Evolutionary conservation across 495 filamentous ascomycete genomes (phyloP), one percentile per base, ranked within the genome.

Genomic region (Diplogelasinospora grovesii): DNA sequence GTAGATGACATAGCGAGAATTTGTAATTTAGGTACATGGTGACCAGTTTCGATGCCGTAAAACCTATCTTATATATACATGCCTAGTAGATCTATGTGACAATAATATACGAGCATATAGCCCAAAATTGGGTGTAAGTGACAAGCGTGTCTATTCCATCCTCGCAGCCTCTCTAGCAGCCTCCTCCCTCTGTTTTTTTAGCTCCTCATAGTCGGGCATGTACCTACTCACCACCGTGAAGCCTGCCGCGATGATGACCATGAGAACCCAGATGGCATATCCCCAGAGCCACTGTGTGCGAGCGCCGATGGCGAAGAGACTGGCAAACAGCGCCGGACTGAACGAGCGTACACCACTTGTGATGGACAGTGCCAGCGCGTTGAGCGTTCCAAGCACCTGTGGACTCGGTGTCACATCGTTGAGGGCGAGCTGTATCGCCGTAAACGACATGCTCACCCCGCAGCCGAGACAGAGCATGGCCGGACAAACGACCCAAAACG

Each of bases 401-500:
- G 73, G 67, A 10, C 68, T 74, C 0, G 83, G 83, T 10, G 78
- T 67, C 9, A 82, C 72, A 41, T 84, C 77, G 60, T 85, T 87
- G 19, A 87, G 44, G 22, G 74, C 75, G 16, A 86, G 74, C 64
- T 85, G 81, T 16, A 76, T 67, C 5, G 69, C 76, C 11, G 81
- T 84, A 48, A 83, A 85, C 3, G 71, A 69, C 79, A 86, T 85
- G 28, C 69, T 73, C 0, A 85, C 74, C 11, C 79, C 80, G 14
- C 70, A 68, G 0, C 77, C 77, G 1, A 75, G 13, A 1, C 63
- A 55, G 20, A 75, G 42, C 6, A 59, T 8, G 0, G 50, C 19
- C 1, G 70, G 69, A 0, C 60, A 54, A 0, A 71, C 25, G n/a
- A 74, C 45, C 79, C 79, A 85, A 47, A 86, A 85, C 20, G 54